Conservation (phyloP, 139 green algal genomes). For the Desmodesmus armatus region DNA sequence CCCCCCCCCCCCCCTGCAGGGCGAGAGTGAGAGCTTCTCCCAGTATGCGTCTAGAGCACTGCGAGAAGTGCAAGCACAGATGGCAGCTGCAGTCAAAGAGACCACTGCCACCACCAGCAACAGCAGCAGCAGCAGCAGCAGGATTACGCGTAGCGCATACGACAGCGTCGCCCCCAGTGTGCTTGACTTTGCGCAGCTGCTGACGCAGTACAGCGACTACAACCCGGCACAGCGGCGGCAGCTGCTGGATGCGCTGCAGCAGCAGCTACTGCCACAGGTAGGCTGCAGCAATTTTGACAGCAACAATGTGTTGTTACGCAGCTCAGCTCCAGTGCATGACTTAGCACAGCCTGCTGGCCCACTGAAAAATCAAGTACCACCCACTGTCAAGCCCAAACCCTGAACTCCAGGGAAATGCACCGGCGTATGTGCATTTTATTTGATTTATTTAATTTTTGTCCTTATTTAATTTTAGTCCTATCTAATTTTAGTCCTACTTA, state of each 20-base stretch:
- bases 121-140: constrained; percentile 33
- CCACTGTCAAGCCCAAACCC: background rate
- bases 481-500: too few species aligned
- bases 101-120: background rate
- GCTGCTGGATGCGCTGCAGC: background rate
- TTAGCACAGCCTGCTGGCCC: too few species aligned
- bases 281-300: background rate
- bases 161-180: too few species aligned
- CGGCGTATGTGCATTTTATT: background rate
- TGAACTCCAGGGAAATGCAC: background rate
- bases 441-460: background rate
- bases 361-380: too few species aligned
- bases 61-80: background rate
- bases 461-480: background rate
- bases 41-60: background rate
- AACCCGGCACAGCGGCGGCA: background rate
- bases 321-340: too few species aligned
- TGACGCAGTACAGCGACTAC: background rate
- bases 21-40: background rate
- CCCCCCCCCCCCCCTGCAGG: background rate
- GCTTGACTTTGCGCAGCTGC: too few species aligned
- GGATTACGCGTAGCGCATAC: background rate
- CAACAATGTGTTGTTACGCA: background rate
- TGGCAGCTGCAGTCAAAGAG: background rate
- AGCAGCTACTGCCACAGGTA: constrained; percentile 14